Conservation (phyloP, 139 green algal species). For the Trebouxia sp. region DNA sequence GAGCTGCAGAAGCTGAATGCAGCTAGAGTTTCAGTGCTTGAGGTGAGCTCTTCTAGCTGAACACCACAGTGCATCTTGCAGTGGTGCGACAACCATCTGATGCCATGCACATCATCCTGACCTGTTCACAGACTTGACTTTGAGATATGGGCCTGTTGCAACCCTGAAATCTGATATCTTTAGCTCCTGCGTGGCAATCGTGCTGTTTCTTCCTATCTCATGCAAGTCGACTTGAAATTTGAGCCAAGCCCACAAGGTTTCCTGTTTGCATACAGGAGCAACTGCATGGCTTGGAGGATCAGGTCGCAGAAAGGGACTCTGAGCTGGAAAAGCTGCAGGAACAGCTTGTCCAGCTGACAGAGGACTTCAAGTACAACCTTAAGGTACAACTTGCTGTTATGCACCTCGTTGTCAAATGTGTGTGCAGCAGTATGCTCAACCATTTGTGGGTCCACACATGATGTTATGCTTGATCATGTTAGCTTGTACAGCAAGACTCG, state of each 20-base stretch:
- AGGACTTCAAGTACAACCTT: constrained; percentile 52
- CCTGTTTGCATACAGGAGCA: neutral
- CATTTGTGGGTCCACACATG: neutral
- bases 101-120: neutral
- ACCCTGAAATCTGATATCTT: neutral
- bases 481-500: neutral
- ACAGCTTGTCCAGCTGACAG: constrained; percentile 51
- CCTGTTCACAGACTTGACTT: neutral
- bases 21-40: constrained; percentile 11
- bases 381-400: constrained; percentile 21
- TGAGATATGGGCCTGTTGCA: neutral
- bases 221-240: neutral
- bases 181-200: neutral
- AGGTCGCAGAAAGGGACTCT: constrained; percentile 39
- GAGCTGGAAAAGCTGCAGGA: constrained; percentile 43
- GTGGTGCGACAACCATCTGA: neutral
- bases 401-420: neutral
- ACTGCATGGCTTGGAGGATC: constrained; percentile 7
- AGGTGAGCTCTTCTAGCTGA: neutral
- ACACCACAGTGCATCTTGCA: neutral
- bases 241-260: neutral
- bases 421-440: neutral
- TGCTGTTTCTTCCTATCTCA: neutral
- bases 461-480: neutral
- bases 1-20: constrained; percentile 22